These are phyloP conservation scores for Tulasnella sp. DNA, from an alignment of 768 basidiomycete genomes.

Conservation along the genomic window DNA sequence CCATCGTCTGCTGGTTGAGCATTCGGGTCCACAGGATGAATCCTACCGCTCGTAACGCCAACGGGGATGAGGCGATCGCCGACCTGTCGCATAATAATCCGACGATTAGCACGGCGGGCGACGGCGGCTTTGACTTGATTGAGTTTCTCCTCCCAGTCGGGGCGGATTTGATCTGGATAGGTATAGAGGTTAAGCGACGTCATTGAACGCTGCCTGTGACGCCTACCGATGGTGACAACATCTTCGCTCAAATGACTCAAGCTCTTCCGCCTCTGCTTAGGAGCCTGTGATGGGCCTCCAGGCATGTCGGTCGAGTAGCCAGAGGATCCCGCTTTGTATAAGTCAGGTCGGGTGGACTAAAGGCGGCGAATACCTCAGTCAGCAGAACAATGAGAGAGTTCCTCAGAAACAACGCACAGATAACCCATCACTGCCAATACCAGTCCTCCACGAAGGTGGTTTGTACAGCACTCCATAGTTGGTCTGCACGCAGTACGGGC, in stretches of 20 bases:
- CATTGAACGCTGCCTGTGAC: slow-evolving; percentile 3
- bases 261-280: slow-evolving; percentile 62
- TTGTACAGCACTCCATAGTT: slow-evolving; percentile 92
- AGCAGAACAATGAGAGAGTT: not conserved
- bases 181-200: not conserved
- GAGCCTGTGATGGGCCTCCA: slow-evolving; percentile 5
- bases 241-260: slow-evolving; percentile 78
- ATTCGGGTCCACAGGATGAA: slow-evolving; percentile 47
- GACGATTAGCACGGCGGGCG: slow-evolving; percentile 86
- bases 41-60: slow-evolving; percentile 84
- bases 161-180: slow-evolving; percentile 79
- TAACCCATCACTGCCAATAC: slow-evolving; percentile 61
- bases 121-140: slow-evolving; percentile 93
- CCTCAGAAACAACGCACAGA: slow-evolving; percentile 40
- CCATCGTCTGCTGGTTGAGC: slow-evolving; percentile 35
- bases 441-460: slow-evolving; percentile 71
- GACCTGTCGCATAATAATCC: slow-evolving; percentile 97
- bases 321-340: slow-evolving; percentile 4
- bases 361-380: not conserved
- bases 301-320: slow-evolving; percentile 13
- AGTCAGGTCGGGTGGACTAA: slow-evolving; percentile 32
- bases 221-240: slow-evolving; percentile 81
- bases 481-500: slow-evolving; percentile 95
- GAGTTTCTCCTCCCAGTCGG: slow-evolving; percentile 96
- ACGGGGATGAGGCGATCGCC: slow-evolving; percentile 96